Evolutionary conservation across 768 basidiomycete genomes (phyloP), one percentile per base, ranked within the genome.

Genomic region (Clavulina sp.): DNA sequence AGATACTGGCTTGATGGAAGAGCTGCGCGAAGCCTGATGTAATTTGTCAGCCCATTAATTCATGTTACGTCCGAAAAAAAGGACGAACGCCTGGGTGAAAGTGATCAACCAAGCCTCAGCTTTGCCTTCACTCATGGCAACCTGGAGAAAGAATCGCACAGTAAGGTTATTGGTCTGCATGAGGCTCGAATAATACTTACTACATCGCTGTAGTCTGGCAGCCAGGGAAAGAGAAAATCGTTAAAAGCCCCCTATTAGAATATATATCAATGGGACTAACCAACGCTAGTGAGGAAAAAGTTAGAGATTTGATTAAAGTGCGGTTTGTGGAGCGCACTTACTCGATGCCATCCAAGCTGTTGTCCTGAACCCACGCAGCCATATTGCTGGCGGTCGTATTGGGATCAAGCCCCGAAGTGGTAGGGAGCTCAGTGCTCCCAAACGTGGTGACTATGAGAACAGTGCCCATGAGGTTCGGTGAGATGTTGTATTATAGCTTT

Each of bases 341-440:
- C 24, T 56, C 56, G 5, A 54, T 50, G 18, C 65, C 65, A 51
- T 65, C 63, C 19, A 65, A 53, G 7, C 58, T 55, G 48, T 65
- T 63, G 29, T 60, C 41, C 28, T 59, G 58, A 41, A 66, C 65
- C 52, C 53, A 66, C n/a, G 52, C 48, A 4, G 65, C 65, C 16
- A 66, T 52, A 3, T 59, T 52, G 30, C 57, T 54, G 4, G 65
- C 65, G 3, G 57, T 58, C 19, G 49, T 40, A 4, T 53, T 57
- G 2, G 65, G 60, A 50, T 66, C 65, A 26, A 52, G 58, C 13
- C 61, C 62, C 30, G 49, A 50, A 3, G 59, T 55, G 16, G 61
- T 64, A 3, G 65, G 65, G 5, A 55, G 46, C 43, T 63, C 61
- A 5, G 51, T 52, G 21, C 13, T 9, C 26, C 51, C 51, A 34